Evolutionary conservation across 108 stramenopile genomes (phyloP).

Genomic region (Nannochloropsis oceanica): DNA sequence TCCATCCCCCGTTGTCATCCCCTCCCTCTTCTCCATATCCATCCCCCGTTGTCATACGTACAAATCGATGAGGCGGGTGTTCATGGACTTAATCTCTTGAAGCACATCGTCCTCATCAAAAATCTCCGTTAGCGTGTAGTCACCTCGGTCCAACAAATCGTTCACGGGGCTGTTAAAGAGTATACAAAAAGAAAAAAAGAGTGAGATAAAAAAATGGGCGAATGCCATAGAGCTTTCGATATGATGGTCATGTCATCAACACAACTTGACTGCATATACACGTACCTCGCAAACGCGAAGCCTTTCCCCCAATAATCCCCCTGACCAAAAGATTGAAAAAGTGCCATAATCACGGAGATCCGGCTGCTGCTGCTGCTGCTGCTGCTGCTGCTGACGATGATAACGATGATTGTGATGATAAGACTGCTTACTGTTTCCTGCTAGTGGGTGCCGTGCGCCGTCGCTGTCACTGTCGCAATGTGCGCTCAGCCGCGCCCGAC

Average conservation of each 20-base stretch:
- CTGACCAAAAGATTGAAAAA: neutral
- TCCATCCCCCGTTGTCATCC: neutral
- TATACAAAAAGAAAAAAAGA: neutral
- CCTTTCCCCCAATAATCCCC: neutral
- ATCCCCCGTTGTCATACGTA: constrained; percentile 7
- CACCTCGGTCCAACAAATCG: constrained; percentile 61
- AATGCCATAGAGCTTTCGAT: no score
- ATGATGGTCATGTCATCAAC: no score
- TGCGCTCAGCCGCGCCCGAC: no score
- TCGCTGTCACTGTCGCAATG: no score
- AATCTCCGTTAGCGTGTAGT: constrained; percentile 61
- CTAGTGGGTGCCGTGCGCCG: no score
- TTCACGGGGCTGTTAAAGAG: constrained; percentile 52
- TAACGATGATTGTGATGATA: no score
- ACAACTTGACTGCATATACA: neutral
- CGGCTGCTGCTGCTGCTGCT: no score
- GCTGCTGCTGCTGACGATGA: no score
- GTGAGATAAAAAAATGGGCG: no score
- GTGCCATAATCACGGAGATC: neutral
- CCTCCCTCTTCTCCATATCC: no score
- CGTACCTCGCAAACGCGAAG: neutral
- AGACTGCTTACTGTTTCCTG: no score
- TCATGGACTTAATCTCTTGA: constrained; percentile 72
- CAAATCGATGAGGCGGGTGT: constrained; percentile 64
- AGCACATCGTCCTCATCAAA: constrained; percentile 80